These are phyloP conservation scores for Trypanosomatidae sp. DNA, from an alignment of 208 protist species.

Conservation along the genomic window DNA sequence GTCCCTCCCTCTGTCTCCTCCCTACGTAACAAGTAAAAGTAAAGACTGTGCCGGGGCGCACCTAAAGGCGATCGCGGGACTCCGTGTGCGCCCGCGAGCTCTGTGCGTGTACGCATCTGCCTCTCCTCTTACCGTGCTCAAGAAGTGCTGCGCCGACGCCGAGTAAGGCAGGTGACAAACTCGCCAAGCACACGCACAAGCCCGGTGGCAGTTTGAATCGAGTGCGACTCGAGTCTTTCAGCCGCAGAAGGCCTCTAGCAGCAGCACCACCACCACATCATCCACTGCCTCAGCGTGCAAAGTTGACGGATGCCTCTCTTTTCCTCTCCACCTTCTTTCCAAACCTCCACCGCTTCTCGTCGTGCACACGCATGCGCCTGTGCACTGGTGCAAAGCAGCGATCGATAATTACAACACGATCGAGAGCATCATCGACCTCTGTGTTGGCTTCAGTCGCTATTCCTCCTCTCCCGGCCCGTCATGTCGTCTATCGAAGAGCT, in stretches of 20 bases:
- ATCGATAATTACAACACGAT: neutral
- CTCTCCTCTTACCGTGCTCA: neutral
- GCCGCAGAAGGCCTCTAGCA: neutral
- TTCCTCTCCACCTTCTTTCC: neutral
- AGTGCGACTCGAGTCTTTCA: neutral
- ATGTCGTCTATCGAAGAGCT: constrained; percentile 83
- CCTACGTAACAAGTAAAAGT: neutral
- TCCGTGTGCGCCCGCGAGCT: neutral
- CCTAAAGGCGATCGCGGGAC: neutral
- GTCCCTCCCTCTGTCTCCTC: neutral
- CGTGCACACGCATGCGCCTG: neutral
- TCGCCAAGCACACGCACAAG: neutral
- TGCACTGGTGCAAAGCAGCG: neutral
- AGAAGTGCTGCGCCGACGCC: neutral
- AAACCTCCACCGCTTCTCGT: neutral
- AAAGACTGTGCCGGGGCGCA: neutral
- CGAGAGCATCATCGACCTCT: neutral
- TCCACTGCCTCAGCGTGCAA: neutral
- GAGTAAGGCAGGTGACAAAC: neutral
- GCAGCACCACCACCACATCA: neutral
- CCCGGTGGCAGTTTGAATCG: neutral
- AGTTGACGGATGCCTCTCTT: too few species aligned
- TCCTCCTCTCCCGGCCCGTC: neutral
- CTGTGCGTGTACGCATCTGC: neutral
- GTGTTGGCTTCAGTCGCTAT: neutral